phyloP scores from a whole-genome alignment of 805 yeast genomes.

The Saccharomycopsis synnaedendra region DNA sequence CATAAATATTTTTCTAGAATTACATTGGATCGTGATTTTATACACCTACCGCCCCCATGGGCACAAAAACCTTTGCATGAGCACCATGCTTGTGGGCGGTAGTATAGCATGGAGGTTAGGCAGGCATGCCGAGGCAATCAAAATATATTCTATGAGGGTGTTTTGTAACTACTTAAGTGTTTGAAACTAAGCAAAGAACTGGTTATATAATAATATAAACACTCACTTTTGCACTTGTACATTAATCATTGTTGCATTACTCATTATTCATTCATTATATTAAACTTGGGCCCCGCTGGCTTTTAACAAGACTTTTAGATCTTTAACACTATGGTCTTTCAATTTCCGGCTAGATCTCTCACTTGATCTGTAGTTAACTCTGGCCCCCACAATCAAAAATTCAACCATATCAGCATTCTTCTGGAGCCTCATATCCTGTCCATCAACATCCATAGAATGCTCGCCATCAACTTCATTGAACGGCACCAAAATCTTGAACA shows the following conservation, averaged over 20 bases:
- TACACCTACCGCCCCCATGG: no score
- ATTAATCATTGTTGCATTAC: no score
- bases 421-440: slow-evolving; percentile 2
- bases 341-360: slow-evolving; percentile 82
- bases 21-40: no score
- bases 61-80: no score
- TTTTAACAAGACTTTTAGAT: slow-evolving; percentile 18
- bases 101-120: no score
- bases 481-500: slow-evolving; percentile 44
- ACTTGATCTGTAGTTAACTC: slow-evolving; percentile 62
- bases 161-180: no score
- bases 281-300: neutral
- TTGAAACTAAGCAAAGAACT: neutral
- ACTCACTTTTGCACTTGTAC: no score
- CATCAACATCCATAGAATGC: neutral
- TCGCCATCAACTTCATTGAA: neutral
- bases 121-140: no score
- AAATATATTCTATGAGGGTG: no score
- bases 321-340: slow-evolving; percentile 67
- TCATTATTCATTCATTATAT: neutral
- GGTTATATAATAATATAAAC: neutral
- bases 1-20: no score
- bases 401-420: slow-evolving; percentile 30
- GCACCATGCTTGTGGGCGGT: no score
- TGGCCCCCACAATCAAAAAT: slow-evolving; percentile 66